Conservation (phyloP, 1,284 basidiomycete species). For the Mycena citricolor region DNA sequence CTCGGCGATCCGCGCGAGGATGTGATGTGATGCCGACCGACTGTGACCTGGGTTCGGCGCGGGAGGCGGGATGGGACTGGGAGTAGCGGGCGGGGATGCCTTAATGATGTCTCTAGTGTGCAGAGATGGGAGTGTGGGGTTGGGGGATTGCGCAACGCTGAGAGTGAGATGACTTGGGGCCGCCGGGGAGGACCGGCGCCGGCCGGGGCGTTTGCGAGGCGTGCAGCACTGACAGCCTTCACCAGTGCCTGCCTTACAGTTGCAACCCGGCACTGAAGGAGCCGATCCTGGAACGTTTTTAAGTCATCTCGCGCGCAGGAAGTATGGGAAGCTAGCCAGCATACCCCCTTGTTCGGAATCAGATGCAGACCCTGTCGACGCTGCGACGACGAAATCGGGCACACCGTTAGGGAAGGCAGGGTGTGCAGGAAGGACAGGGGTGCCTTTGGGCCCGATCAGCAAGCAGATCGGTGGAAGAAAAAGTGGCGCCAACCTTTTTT, state of each 20-base stretch:
- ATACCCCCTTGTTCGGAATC: conserved; percentile 57
- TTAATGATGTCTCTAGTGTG: conserved; percentile 28
- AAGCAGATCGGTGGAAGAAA: conserved; percentile 13
- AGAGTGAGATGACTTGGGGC: conserved; percentile 1
- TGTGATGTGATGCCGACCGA: conserved; percentile 39
- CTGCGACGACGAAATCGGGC: conserved; percentile 55
- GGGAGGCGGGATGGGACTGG: conserved; percentile 13
- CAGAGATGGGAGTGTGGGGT: conserved; percentile 22
- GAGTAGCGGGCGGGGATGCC: conserved; percentile 2
- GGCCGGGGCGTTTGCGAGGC: conserved; percentile 32
- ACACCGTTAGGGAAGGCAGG: conserved; percentile 74
- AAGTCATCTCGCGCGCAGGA: conserved; percentile 28
- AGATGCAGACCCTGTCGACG: conserved; percentile 50
- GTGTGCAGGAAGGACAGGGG: conserved; percentile 56
- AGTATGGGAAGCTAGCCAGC: conserved; percentile 35
- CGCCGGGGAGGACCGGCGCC: conserved; percentile 9
- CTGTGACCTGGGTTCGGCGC: conserved; percentile 24
- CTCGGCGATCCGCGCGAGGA: conserved; percentile 54
- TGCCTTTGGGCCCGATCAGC: conserved; percentile 48
- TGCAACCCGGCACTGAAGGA: conserved; percentile 41
- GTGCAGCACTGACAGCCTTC: conserved; percentile 63
- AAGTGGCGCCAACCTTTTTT: conserved; percentile 52
- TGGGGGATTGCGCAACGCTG: conserved; percentile 15
- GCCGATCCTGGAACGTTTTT: conserved; percentile 28
- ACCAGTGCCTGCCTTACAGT: conserved; percentile 43